Evolutionary conservation across 345 rosid species (phyloP).

Genomic region (Eucalyptus curtisii): DNA sequence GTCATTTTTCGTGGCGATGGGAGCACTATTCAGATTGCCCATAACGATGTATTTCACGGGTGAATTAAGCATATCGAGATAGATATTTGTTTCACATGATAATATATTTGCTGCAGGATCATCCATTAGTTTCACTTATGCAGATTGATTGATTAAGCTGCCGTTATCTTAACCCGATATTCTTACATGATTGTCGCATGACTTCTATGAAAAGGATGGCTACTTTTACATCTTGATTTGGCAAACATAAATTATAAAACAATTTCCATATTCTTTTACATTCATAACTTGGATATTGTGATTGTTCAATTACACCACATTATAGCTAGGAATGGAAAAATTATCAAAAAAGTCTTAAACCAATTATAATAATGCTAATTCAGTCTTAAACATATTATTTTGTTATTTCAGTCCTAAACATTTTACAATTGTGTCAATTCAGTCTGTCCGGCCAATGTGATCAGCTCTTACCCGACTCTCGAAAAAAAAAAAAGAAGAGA

Average conservation of each 20-base stretch:
- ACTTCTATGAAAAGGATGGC: neutral
- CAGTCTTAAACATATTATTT: too few species aligned
- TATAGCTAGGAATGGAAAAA: too few species aligned
- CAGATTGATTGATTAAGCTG: neutral
- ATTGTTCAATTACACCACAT: neutral
- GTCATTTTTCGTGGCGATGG: neutral
- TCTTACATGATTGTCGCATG: neutral
- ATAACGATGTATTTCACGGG: neutral
- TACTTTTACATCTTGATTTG: neutral
- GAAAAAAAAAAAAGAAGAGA: too few species aligned
- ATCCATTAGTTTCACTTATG: neutral
- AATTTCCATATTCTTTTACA: neutral
- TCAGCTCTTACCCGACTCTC: accelerated
- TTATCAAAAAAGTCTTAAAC: too few species aligned
- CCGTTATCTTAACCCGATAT: neutral
- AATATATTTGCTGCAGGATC: neutral
- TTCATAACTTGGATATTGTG: neutral
- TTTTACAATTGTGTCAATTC: too few species aligned
- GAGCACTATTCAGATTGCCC: neutral
- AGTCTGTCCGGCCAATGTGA: too few species aligned
- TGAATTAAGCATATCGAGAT: neutral
- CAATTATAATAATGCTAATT: too few species aligned
- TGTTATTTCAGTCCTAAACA: too few species aligned
- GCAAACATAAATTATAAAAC: neutral
- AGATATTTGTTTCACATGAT: neutral